A percentile compares a stretch with the other conserved stretches of the same genome.
These are phyloP conservation scores for Brasenia schreberi DNA, from an alignment of 164 flowering plant species.

Conservation along the genomic window DNA sequence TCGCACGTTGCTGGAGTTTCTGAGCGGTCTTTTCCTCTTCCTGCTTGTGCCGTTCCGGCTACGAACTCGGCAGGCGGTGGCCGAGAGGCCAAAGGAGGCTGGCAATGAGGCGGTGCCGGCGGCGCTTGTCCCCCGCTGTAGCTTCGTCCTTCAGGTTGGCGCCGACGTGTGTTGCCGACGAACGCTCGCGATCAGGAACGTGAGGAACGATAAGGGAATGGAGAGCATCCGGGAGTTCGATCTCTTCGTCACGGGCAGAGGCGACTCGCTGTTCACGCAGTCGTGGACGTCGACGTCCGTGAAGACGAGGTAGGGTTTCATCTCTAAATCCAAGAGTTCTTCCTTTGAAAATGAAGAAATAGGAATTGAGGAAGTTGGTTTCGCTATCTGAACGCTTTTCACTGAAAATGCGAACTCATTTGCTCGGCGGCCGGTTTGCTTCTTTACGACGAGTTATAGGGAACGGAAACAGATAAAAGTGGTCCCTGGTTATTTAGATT, in stretches of 20 bases:
- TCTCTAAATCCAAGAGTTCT: no score
- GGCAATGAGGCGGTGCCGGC: slow-evolving; percentile 23
- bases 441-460: no score
- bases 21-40: slow-evolving; percentile 28
- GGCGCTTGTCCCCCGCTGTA: slow-evolving; percentile 8
- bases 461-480: no score
- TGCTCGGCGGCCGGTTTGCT: no score
- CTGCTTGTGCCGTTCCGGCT: slow-evolving; percentile 33
- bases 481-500: no score
- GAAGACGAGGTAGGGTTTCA: slow-evolving; percentile 24
- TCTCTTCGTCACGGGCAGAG: slow-evolving; percentile 31
- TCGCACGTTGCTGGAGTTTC: slow-evolving; percentile 19
- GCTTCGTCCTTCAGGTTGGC: slow-evolving; percentile 5
- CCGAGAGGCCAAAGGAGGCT: slow-evolving; percentile 15
- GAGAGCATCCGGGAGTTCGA: slow-evolving; percentile 25
- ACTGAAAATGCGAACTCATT: no score
- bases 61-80: slow-evolving; percentile 7
- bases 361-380: no score
- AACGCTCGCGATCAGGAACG: slow-evolving; percentile 38
- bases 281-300: slow-evolving; percentile 47
- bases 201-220: slow-evolving; percentile 19
- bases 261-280: slow-evolving; percentile 56
- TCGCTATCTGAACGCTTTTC: no score
- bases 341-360: no score
- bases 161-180: slow-evolving; percentile 28